Percentiles rank a stretch among this genome's conserved stretches.
phyloP scores from a whole-genome alignment of 164 flowering plant species.

The Hamamelis virginiana region DNA sequence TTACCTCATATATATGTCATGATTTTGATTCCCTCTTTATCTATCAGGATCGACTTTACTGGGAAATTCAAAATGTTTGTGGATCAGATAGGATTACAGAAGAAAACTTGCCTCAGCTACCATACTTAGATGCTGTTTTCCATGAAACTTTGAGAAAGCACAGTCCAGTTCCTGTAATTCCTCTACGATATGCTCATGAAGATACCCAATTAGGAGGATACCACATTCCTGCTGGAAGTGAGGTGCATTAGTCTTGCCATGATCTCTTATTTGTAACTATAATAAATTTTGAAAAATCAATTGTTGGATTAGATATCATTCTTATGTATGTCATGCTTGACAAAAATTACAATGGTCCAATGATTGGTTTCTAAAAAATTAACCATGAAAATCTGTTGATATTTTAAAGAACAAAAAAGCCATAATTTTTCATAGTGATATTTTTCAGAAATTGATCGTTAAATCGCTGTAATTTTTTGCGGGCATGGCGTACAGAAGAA shows the following conservation, averaged over 20 bases:
- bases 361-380: too few species aligned
- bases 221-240: constrained; percentile 70
- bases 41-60: constrained; percentile 49
- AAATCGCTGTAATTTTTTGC: too few species aligned
- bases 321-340: too few species aligned
- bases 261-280: too few species aligned
- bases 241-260: constrained; percentile 36
- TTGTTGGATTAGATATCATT: too few species aligned
- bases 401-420: too few species aligned
- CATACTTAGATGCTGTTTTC: constrained; percentile 71
- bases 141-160: constrained; percentile 87
- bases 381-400: too few species aligned
- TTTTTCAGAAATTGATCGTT: too few species aligned
- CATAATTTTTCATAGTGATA: too few species aligned
- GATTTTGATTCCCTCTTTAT: neutral
- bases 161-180: constrained; percentile 79
- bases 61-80: constrained; percentile 60
- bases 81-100: constrained; percentile 59
- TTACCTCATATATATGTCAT: neutral
- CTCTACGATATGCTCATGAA: constrained; percentile 75
- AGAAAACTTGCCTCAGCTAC: constrained; percentile 63
- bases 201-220: constrained; percentile 86
- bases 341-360: too few species aligned
- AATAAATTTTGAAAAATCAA: too few species aligned
- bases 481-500: too few species aligned